Evolutionary conservation across 352 stramenopile species (phyloP).

Genomic region (Globisporangium acanthophoron): DNA sequence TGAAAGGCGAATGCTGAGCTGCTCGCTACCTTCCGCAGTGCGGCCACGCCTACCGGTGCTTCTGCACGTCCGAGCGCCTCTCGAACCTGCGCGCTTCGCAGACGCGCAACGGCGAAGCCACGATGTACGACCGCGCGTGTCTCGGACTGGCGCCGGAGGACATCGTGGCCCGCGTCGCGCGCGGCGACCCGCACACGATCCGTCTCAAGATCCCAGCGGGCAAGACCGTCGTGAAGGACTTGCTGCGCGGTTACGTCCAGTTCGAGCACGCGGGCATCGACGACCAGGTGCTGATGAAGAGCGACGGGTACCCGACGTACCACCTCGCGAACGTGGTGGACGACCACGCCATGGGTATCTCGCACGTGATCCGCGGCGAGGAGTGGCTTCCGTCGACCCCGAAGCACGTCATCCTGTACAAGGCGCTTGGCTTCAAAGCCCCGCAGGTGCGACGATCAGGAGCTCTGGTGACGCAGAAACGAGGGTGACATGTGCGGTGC

Average conservation of each 20-base stretch:
- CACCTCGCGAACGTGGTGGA: conserved; percentile 94
- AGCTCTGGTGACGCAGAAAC: background rate
- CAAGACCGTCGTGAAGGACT: conserved; percentile 93
- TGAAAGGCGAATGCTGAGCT: background rate
- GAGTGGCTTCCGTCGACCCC: conserved; percentile 91
- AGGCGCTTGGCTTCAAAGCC: conserved; percentile 71
- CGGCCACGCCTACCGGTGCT: conserved; percentile 96
- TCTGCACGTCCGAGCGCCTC: conserved; percentile 94
- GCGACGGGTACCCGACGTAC: conserved; percentile 91
- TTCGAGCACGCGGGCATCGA: conserved; percentile 88
- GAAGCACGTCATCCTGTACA: conserved; percentile 90
- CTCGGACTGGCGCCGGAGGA: conserved; percentile 88
- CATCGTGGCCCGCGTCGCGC: conserved; percentile 83
- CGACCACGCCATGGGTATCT: conserved; percentile 96
- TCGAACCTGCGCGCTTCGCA: conserved; percentile 89
- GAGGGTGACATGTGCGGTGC: background rate
- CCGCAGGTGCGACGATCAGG: conserved; percentile 33
- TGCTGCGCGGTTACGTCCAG: conserved; percentile 92
- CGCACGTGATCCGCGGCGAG: conserved; percentile 96
- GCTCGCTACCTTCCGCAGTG: conserved; percentile 22
- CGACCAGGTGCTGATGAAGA: conserved; percentile 92
- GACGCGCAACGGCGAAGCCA: conserved; percentile 84
- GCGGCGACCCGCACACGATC: conserved; percentile 89
- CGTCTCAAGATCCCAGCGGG: conserved; percentile 93
- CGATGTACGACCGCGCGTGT: conserved; percentile 98